Conservation (phyloP, 345 rosid species). For the Linum lewisii region DNA sequence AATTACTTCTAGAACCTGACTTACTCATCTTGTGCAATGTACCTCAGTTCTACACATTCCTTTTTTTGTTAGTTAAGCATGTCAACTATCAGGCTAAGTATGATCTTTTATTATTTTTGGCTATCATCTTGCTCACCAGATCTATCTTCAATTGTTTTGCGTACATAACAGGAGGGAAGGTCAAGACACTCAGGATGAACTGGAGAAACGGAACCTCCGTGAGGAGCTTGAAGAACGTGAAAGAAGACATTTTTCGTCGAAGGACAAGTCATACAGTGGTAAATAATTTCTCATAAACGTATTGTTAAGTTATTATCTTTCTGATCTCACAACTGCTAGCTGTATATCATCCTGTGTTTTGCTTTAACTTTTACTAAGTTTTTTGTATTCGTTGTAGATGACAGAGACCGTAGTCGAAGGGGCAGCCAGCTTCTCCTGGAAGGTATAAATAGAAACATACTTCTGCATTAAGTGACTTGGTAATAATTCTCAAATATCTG, state of each 20-base stretch:
- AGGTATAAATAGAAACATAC: slow-evolving; percentile 26
- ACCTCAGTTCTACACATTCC: not conserved
- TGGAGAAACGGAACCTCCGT: slow-evolving; percentile 32
- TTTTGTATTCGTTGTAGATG: slow-evolving; percentile 40
- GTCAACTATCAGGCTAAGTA: not conserved
- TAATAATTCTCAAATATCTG: slow-evolving; percentile 5
- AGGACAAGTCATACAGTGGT: slow-evolving; percentile 68
- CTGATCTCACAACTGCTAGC: too few species aligned
- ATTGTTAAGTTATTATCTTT: not conserved
- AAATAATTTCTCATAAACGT: not conserved
- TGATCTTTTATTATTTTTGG: not conserved
- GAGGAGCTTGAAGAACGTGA: slow-evolving; percentile 78
- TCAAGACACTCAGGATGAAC: slow-evolving; percentile 59
- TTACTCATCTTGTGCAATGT: not conserved
- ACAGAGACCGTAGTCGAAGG: slow-evolving; percentile 76
- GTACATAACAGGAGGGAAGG: slow-evolving; percentile 2
- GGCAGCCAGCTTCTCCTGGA: slow-evolving; percentile 71
- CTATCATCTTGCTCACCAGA: not conserved
- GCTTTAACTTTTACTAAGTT: not conserved
- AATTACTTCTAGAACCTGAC: not conserved
- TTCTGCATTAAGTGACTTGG: not conserved
- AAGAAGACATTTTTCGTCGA: slow-evolving; percentile 79
- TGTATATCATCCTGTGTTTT: not conserved
- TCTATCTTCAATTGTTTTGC: not conserved
- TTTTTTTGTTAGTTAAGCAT: not conserved